These are phyloP conservation scores for Amanita exitialis DNA, from an alignment of 768 basidiomycete species.

Conservation along the genomic window DNA sequence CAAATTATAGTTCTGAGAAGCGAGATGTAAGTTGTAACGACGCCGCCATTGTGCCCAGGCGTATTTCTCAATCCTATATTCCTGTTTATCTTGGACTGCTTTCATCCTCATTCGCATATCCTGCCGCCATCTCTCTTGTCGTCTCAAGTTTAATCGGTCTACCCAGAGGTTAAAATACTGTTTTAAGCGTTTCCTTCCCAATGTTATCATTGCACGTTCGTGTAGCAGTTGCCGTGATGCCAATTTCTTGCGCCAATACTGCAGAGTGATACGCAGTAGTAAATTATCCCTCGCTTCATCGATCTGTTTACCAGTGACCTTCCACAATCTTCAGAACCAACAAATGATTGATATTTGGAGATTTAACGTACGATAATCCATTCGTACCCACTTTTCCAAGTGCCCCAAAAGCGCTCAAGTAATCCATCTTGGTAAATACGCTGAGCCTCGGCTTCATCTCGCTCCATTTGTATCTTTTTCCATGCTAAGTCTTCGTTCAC, in stretches of 20 bases:
- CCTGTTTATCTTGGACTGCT: conserved; percentile 43
- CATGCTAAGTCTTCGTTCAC: conserved; percentile 68
- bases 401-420: conserved; percentile 61
- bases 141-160: conserved; percentile 38
- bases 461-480: conserved; percentile 63
- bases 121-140: conserved; percentile 50
- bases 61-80: conserved; percentile 41
- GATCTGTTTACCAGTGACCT: conserved; percentile 71
- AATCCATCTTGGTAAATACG: conserved; percentile 53
- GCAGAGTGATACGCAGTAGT: conserved; percentile 45
- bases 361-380: conserved; percentile 60
- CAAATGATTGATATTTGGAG: conserved; percentile 3
- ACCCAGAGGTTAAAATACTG: conserved; percentile 43
- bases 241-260: conserved; percentile 47
- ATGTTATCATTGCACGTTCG: conserved; percentile 31
- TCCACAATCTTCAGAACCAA: conserved; percentile 10
- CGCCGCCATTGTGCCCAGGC: conserved; percentile 64
- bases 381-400: conserved; percentile 60
- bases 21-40: conserved; percentile 36
- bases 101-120: conserved; percentile 70
- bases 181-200: conserved; percentile 34
- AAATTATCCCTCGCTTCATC: conserved; percentile 58
- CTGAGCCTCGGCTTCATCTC: conserved; percentile 65
- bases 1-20: conserved; percentile 39
- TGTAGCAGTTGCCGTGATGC: conserved; percentile 26